Conservation (phyloP, 371 early-diverging fungal species). For the Apophysomyces ossiformis region DNA sequence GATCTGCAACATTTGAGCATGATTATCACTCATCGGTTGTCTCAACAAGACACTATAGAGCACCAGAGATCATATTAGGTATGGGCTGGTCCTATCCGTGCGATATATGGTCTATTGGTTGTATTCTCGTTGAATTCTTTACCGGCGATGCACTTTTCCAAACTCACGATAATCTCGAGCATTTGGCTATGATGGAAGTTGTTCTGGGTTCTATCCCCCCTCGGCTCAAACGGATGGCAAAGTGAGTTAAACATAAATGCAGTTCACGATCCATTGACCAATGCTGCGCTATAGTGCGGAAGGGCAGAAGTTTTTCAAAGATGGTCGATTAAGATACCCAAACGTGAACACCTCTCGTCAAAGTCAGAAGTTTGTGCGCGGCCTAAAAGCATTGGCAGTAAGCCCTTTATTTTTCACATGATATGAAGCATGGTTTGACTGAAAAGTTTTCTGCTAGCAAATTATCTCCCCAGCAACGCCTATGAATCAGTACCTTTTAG, state of each 20-base stretch:
- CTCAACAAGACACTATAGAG: constrained; percentile 95
- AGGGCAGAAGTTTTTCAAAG: constrained; percentile 63
- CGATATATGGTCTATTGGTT: constrained; percentile 98
- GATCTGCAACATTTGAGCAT: constrained; percentile 90
- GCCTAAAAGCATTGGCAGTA: constrained; percentile 64
- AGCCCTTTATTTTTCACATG: constrained; percentile 1
- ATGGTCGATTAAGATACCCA: constrained; percentile 72
- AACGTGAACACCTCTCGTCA: constrained; percentile 60
- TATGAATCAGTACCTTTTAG: constrained; percentile 47
- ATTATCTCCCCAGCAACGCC: constrained; percentile 38
- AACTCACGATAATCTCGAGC: constrained; percentile 87
- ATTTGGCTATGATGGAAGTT: constrained; percentile 76
- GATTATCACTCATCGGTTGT: constrained; percentile 92
- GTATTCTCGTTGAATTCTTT: constrained; percentile 94
- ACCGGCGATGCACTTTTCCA: constrained; percentile 96
- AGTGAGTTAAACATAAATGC: constrained; percentile 31
- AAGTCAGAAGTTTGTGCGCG: constrained; percentile 72
- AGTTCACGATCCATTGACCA: not conserved
- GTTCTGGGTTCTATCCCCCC: constrained; percentile 63
- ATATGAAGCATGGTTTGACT: not conserved
- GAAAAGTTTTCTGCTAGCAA: constrained; percentile 21
- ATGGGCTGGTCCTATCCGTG: constrained; percentile 96
- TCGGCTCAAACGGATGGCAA: constrained; percentile 38
- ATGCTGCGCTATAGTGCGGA: constrained; percentile 31
- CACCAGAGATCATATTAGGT: constrained; percentile 94